These are phyloP conservation scores for Amphibolis antarctica DNA, from an alignment of 106 monocot genomes.

Conservation along the genomic window DNA sequence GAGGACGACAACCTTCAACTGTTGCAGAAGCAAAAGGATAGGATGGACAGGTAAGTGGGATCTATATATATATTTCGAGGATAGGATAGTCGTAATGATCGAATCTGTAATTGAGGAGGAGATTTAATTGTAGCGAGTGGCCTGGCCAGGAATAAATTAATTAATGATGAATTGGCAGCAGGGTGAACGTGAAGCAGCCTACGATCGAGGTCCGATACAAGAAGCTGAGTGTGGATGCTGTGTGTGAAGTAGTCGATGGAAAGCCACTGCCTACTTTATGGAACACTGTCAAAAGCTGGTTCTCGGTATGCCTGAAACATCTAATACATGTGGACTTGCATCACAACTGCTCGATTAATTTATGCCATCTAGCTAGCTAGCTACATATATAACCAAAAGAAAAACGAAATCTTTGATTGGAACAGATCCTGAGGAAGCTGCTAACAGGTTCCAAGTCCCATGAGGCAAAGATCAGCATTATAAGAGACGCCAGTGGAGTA, in stretches of 20 bases:
- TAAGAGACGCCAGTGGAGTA: conserved; percentile 52
- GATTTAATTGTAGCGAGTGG: background rate
- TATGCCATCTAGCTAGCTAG: too few species aligned
- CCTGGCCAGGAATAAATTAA: background rate
- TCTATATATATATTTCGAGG: background rate
- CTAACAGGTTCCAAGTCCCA: conserved; percentile 25
- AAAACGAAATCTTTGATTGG: background rate
- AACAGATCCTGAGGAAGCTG: conserved; percentile 27
- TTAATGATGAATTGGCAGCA: too few species aligned
- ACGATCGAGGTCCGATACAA: conserved; percentile 60
- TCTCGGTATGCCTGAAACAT: conserved; percentile 19
- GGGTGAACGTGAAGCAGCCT: conserved; percentile 51
- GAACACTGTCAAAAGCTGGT: conserved; percentile 34
- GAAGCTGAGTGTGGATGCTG: conserved; percentile 50
- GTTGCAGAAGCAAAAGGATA: conserved; percentile 9
- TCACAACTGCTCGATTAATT: too few species aligned
- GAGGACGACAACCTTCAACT: conserved; percentile 1
- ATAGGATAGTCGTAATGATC: background rate
- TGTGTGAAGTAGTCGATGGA: conserved; percentile 56
- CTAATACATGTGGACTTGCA: too few species aligned
- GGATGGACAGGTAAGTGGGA: conserved; percentile 1
- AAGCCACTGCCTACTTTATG: conserved; percentile 66
- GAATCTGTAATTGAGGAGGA: background rate
- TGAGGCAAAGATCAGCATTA: conserved; percentile 38
- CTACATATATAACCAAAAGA: background rate